Percentiles rank a stretch among this genome's conserved stretches.
These are phyloP conservation scores for Boechera divaricarpa DNA, from an alignment of 345 rosid genomes.

Conservation along the genomic window DNA sequence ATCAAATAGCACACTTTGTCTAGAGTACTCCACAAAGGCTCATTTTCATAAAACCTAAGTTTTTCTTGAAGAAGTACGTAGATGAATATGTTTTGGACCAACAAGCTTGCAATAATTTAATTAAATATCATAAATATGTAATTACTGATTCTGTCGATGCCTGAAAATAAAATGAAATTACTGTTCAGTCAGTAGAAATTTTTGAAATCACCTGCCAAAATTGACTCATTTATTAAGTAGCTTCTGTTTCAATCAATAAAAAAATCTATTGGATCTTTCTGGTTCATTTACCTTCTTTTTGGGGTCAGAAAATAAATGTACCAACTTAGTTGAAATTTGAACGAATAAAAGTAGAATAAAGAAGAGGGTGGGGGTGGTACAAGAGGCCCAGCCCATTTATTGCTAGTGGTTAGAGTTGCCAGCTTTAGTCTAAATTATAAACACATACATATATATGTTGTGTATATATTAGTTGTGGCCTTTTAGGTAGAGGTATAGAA, in stretches of 20 bases:
- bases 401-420: constrained; percentile 23
- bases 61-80: neutral
- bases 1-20: neutral
- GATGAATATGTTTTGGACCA: neutral
- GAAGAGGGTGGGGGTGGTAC: constrained; percentile 14
- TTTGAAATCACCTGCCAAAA: constrained; percentile 29
- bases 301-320: constrained; percentile 25
- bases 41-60: neutral
- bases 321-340: constrained; percentile 3
- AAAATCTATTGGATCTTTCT: constrained; percentile 5
- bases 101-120: neutral
- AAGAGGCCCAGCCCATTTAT: constrained; percentile 45
- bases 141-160: neutral
- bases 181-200: constrained; percentile 6
- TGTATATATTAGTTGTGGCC: neutral
- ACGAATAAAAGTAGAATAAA: constrained; percentile 2
- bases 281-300: constrained; percentile 16
- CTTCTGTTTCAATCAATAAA: constrained; percentile 32
- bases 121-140: neutral
- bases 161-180: neutral
- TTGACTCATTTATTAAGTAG: constrained; percentile 37
- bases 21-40: neutral
- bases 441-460: neutral
- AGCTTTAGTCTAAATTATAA: constrained; percentile 14
- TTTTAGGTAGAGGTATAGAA: neutral